phyloP scores from a whole-genome alignment of 306 rosid genomes.

The Glycine tomentella region DNA sequence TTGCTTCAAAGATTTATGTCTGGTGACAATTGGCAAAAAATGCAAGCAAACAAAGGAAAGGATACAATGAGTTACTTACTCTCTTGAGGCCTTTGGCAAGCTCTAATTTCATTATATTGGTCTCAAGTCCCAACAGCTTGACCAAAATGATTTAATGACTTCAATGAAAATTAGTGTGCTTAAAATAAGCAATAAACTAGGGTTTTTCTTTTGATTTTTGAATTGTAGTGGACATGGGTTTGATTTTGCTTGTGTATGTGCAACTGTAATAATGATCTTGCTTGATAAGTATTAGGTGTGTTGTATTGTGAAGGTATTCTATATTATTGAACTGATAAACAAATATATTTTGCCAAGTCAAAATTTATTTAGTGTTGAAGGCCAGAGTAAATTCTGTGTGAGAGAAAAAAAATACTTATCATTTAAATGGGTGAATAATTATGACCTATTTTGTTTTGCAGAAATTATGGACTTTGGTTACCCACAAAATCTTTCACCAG shows the following conservation, averaged over 20 bases:
- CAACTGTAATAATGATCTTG: no score
- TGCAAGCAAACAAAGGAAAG: not conserved
- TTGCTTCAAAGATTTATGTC: no score
- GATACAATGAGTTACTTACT: constrained; percentile 3
- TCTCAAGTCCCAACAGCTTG: not conserved
- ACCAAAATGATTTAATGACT: not conserved
- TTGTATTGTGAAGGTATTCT: no score
- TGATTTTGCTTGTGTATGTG: no score
- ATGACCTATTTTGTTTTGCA: constrained; percentile 48
- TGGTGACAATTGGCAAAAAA: not conserved
- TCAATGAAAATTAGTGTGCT: not conserved
- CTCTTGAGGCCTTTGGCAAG: not conserved
- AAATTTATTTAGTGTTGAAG: constrained; percentile 2
- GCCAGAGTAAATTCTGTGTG: not conserved
- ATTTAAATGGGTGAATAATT: constrained; percentile 30
- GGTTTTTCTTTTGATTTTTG: constrained; percentile 6
- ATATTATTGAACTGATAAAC: no score
- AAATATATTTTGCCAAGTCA: not conserved
- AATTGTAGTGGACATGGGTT: not conserved
- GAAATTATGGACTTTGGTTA: constrained; percentile 98
- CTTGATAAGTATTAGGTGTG: no score
- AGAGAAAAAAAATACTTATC: not conserved
- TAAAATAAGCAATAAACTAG: not conserved
- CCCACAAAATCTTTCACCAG: constrained; percentile 95
- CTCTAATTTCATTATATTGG: not conserved